A percentile compares a stretch with the other conserved stretches of the same genome.
Evolutionary conservation across 352 stramenopile species (phyloP).

Genomic region (Phytophthora cajani): DNA sequence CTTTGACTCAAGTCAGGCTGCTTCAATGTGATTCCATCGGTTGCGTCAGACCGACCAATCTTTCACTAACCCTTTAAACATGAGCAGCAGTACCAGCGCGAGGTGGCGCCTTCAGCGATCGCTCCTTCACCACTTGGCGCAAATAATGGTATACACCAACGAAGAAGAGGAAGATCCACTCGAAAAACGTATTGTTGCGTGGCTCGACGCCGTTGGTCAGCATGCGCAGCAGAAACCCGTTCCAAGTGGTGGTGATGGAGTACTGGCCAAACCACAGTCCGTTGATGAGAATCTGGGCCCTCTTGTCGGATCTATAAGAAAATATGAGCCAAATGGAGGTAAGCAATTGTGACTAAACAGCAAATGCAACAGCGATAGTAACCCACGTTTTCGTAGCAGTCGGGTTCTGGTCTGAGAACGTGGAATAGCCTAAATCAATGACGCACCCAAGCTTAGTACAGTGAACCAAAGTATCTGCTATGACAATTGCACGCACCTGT

Average conservation of each 20-base stretch:
- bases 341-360: conserved; percentile 1
- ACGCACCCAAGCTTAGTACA: conserved; percentile 3
- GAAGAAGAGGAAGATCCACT: conserved; percentile 64
- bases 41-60: too few relatives aligned
- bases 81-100: conserved; percentile 19
- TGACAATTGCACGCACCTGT: conserved; percentile 15
- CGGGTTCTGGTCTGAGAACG: conserved; percentile 35
- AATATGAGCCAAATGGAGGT: neutral
- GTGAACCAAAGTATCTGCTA: neutral
- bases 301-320: conserved; percentile 38
- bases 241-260: conserved; percentile 66
- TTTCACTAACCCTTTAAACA: conserved; percentile 15
- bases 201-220: conserved; percentile 66
- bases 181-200: conserved; percentile 69
- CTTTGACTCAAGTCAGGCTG: neutral
- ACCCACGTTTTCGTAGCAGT: conserved; percentile 29
- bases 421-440: conserved; percentile 41
- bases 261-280: conserved; percentile 65
- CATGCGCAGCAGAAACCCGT: conserved; percentile 57
- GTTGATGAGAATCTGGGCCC: conserved; percentile 62
- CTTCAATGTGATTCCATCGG: neutral
- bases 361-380: neutral
- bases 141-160: conserved; percentile 33
- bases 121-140: conserved; percentile 36
- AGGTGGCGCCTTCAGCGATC: conserved; percentile 20